A percentile compares a stretch with the other conserved stretches of the same genome.
phyloP scores from a whole-genome alignment of 208 protist genomes.

The Spongospora subterranea region DNA sequence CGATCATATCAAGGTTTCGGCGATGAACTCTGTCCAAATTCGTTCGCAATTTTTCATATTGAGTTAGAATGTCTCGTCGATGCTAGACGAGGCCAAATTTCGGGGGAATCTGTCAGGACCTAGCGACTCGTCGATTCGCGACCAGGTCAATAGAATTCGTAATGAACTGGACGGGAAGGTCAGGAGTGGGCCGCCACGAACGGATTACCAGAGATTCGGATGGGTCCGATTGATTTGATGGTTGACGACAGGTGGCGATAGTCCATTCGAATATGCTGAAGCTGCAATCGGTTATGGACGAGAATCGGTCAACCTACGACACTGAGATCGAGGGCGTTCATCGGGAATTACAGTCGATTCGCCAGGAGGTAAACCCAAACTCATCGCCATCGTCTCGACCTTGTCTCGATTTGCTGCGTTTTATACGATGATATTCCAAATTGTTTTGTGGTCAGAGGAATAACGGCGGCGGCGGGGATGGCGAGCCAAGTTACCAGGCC shows the following conservation, averaged over 20 bases:
- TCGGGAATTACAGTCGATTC: neutral
- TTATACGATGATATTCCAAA: neutral
- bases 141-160: conserved; percentile 14
- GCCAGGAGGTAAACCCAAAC: neutral
- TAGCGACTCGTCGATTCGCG: neutral
- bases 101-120: neutral
- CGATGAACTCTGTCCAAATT: neutral
- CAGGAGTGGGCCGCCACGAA: no score
- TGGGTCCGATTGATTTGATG: neutral
- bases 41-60: neutral
- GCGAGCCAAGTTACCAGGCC: neutral
- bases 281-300: conserved; percentile 34
- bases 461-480: neutral
- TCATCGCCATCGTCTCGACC: neutral
- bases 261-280: conserved; percentile 54
- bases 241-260: neutral
- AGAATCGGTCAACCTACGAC: neutral
- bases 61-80: neutral
- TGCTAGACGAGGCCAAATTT: conserved; percentile 21
- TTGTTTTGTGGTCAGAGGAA: neutral
- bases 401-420: no score
- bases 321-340: neutral
- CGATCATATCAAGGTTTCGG: conserved; percentile 52
- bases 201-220: neutral
- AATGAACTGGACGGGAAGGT: neutral